Evolutionary conservation across 306 rosid species (phyloP).

Genomic region (Sesbania bispinosa): DNA sequence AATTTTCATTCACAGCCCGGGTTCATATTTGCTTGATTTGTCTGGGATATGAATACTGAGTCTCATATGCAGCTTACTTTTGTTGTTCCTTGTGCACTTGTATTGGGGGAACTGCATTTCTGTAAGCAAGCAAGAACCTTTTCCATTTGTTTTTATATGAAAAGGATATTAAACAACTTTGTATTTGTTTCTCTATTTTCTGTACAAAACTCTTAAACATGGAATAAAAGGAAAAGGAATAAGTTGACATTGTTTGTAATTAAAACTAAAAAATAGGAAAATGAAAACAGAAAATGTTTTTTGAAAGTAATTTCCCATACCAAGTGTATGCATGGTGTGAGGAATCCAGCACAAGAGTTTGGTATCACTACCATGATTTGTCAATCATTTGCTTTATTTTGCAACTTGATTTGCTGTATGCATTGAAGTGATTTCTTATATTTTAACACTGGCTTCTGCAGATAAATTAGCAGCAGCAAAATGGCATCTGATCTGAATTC

Average conservation of each 20-base stretch:
- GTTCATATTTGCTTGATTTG: conserved; percentile 26
- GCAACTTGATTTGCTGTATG: conserved; percentile 12
- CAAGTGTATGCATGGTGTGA: background rate
- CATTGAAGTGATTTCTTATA: conserved; percentile 18
- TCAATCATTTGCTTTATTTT: conserved; percentile 3
- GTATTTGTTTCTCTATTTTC: no score
- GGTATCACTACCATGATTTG: background rate
- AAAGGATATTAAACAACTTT: no score
- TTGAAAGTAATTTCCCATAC: no score
- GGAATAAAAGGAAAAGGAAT: no score
- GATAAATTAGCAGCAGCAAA: conserved; percentile 30
- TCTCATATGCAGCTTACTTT: conserved; percentile 19
- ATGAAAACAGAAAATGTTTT: no score
- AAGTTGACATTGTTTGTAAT: no score
- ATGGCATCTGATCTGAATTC: conserved; percentile 76
- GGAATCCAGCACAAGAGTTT: background rate
- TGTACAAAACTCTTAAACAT: no score
- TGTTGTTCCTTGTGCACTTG: conserved; percentile 13
- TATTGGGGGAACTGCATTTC: background rate
- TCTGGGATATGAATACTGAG: conserved; percentile 13
- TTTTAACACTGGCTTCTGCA: conserved; percentile 33
- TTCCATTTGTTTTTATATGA: no score
- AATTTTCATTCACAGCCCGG: background rate
- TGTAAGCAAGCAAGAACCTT: no score
- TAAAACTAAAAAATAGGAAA: no score